These are phyloP conservation scores for Fusarium algeriense DNA, from an alignment of 2,329 filamentous ascomycete genomes.

Conservation along the genomic window DNA sequence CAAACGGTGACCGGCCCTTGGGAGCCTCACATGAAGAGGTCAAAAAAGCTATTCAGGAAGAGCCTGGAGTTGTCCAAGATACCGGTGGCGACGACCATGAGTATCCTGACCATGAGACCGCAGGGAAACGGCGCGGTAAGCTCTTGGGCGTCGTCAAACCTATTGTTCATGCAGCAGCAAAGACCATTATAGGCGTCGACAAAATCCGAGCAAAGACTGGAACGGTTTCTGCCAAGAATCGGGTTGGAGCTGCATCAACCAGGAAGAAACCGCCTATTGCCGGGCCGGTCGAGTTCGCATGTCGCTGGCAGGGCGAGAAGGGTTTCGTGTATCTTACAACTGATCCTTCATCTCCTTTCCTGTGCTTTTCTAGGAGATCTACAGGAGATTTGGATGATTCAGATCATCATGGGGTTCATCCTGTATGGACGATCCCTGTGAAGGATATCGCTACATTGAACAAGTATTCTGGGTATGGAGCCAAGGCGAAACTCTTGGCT, in stretches of 20 bases:
- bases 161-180: slow-evolving; percentile 74
- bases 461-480: slow-evolving; percentile 81
- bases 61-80: slow-evolving; percentile 50
- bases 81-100: slow-evolving; percentile 55
- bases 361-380: slow-evolving; percentile 11
- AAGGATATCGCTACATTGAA: slow-evolving; percentile 76
- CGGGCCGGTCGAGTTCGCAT: slow-evolving; percentile 79
- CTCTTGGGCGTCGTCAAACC: slow-evolving; percentile 73
- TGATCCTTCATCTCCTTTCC: not conserved
- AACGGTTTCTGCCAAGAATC: slow-evolving; percentile 71
- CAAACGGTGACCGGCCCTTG: slow-evolving; percentile 38
- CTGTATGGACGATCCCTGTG: slow-evolving; percentile 75
- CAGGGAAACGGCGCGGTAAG: slow-evolving; percentile 53
- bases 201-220: slow-evolving; percentile 72
- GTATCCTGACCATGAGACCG: slow-evolving; percentile 60
- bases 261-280: slow-evolving; percentile 1
- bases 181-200: slow-evolving; percentile 77
- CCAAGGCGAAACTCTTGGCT: slow-evolving; percentile 82
- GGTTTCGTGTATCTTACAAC: slow-evolving; percentile 55
- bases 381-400: not conserved
- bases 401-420: slow-evolving; percentile 57
- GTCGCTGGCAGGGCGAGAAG: slow-evolving; percentile 73
- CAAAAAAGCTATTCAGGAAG: slow-evolving; percentile 63
- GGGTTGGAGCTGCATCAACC: slow-evolving; percentile 56
- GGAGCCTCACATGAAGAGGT: slow-evolving; percentile 64